Percentiles rank a stretch among this genome's conserved stretches.
phyloP scores from a whole-genome alignment of 441 rosid genomes.

The Breynia disticha region DNA sequence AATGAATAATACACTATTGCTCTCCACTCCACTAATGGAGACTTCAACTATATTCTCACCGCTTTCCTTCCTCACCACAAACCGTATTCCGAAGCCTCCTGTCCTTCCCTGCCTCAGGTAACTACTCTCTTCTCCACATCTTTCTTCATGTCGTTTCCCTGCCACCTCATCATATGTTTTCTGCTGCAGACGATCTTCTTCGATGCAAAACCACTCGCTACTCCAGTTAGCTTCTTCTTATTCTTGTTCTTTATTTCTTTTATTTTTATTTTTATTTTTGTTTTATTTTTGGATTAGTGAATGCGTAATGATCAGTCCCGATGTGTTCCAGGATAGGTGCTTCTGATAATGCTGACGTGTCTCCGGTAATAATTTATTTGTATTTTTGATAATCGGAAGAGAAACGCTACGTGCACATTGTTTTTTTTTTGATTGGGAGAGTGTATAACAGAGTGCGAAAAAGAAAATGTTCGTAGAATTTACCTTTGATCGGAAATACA shows the following conservation, averaged over 20 bases:
- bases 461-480: too few relatives aligned
- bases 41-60: too few relatives aligned
- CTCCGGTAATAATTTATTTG: slow-evolving; percentile 26
- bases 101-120: neutral
- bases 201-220: too few relatives aligned
- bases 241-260: neutral
- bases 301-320: neutral
- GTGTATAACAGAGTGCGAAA: too few relatives aligned
- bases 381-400: neutral
- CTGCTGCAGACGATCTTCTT: slow-evolving; percentile 22
- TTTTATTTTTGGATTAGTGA: too few relatives aligned
- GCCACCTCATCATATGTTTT: neutral
- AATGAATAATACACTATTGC: too few relatives aligned
- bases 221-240: slow-evolving; percentile 20
- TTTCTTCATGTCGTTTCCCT: neutral
- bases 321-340: slow-evolving; percentile 30
- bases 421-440: too few relatives aligned
- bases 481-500: too few relatives aligned
- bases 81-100: neutral
- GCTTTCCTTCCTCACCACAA: too few relatives aligned
- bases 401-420: too few relatives aligned
- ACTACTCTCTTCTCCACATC: neutral
- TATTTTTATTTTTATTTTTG: neutral
- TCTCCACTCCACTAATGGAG: too few relatives aligned
- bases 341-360: slow-evolving; percentile 22